These are phyloP conservation scores for Fragilariopsis cylindrus DNA, from an alignment of 108 stramenopile genomes.

Conservation along the genomic window DNA sequence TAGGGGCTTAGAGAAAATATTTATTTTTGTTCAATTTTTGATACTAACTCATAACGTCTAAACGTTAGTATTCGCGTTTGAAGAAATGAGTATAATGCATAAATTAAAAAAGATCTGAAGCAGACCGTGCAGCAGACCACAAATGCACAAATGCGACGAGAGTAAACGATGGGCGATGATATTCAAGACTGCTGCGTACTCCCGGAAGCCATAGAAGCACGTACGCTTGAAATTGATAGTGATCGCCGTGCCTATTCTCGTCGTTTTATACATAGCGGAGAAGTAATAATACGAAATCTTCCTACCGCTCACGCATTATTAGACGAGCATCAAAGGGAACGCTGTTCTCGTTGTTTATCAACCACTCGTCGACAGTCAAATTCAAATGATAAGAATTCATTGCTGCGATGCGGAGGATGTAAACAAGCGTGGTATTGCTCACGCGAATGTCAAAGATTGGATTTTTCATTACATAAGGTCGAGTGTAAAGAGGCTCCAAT, in stretches of 20 bases:
- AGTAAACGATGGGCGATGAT: neutral
- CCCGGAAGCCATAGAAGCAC: neutral
- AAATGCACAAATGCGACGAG: too few relatives aligned
- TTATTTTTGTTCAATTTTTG: too few relatives aligned
- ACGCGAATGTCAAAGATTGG: constrained; percentile 29
- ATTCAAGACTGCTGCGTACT: neutral
- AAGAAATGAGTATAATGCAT: too few relatives aligned
- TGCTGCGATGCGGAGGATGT: constrained; percentile 33
- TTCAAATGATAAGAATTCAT: neutral
- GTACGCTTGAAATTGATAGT: neutral
- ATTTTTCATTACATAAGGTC: constrained; percentile 33
- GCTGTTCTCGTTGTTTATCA: constrained; percentile 20
- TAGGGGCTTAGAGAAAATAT: too few relatives aligned
- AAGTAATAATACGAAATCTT: constrained; percentile 22
- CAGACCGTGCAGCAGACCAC: too few relatives aligned
- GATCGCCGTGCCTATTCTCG: constrained; percentile 29
- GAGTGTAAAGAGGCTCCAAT: constrained; percentile 22
- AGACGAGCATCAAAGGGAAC: constrained; percentile 5
- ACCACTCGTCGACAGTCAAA: neutral
- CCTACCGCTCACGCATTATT: constrained; percentile 16
- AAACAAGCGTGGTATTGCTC: constrained; percentile 34
- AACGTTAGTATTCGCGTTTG: too few relatives aligned
- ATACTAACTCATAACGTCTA: too few relatives aligned
- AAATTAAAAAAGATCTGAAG: too few relatives aligned
- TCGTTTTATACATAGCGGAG: constrained; percentile 6